phyloP scores from a whole-genome alignment of 2,329 filamentous ascomycete genomes.

The Rosellinia necatrix region DNA sequence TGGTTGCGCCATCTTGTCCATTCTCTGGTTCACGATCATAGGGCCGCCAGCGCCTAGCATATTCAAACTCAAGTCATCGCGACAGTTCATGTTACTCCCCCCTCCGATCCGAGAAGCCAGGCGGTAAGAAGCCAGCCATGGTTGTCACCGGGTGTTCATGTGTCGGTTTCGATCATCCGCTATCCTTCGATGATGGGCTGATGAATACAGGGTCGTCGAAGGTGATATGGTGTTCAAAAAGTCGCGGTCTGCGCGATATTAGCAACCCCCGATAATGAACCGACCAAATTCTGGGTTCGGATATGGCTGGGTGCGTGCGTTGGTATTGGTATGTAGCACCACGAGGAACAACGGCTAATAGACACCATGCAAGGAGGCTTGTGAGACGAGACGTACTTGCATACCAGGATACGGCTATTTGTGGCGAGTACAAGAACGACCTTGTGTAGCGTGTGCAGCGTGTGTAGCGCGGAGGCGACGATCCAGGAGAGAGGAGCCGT shows the following conservation, averaged over 20 bases:
- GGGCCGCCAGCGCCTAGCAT: constrained; percentile 46
- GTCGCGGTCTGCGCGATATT: constrained; percentile 7
- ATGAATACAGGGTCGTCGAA: constrained; percentile 1
- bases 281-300: background rate
- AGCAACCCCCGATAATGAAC: constrained; percentile 5
- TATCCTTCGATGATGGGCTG: constrained; percentile 3
- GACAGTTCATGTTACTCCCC: constrained; percentile 57
- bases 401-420: constrained; percentile 15
- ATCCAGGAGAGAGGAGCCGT: constrained; percentile 17
- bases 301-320: no score
- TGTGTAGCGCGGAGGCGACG: constrained; percentile 12
- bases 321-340: no score
- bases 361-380: constrained; percentile 7
- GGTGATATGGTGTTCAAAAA: background rate
- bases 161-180: constrained; percentile 20
- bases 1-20: constrained; percentile 60
- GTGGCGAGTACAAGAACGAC: constrained; percentile 29
- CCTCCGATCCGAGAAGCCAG: constrained; percentile 66
- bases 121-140: constrained; percentile 54
- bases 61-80: constrained; percentile 61
- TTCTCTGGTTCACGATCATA: constrained; percentile 49
- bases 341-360: background rate
- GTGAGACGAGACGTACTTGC: constrained; percentile 6
- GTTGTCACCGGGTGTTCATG: constrained; percentile 5
- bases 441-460: constrained; percentile 29